These are phyloP conservation scores for Monsonia emarginata DNA, from an alignment of 441 rosid species.

Conservation along the genomic window DNA sequence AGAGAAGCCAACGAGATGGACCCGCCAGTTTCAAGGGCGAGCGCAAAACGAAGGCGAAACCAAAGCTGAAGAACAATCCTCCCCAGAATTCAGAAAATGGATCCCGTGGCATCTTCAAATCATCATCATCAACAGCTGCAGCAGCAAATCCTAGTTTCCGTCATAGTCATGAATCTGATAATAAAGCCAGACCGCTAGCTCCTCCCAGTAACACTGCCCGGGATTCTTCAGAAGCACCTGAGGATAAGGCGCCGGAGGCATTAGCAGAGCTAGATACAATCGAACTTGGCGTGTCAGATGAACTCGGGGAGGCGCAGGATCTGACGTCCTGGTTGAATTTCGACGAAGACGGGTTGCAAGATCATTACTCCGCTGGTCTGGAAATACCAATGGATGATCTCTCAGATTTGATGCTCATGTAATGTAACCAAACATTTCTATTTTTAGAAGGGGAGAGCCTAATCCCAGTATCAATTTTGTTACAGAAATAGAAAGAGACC, in stretches of 20 bases:
- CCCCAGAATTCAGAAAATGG: slow-evolving; percentile 33
- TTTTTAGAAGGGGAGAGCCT: slow-evolving; percentile 5
- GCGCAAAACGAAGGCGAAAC: slow-evolving; percentile 44
- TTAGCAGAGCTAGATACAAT: slow-evolving; percentile 35
- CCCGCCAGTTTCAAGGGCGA: slow-evolving; percentile 33
- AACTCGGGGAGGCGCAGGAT: slow-evolving; percentile 24
- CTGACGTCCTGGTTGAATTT: slow-evolving; percentile 34
- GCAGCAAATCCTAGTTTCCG: slow-evolving; percentile 20
- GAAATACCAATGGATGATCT: slow-evolving; percentile 51
- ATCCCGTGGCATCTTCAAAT: slow-evolving; percentile 19
- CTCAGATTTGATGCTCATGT: slow-evolving; percentile 29
- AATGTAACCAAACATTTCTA: slow-evolving; percentile 22
- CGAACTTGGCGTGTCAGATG: slow-evolving; percentile 27
- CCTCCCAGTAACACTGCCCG: slow-evolving; percentile 9
- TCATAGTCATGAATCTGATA: too few relatives aligned
- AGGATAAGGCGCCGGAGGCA: slow-evolving; percentile 24
- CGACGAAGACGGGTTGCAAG: slow-evolving; percentile 46
- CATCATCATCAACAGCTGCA: too few relatives aligned
- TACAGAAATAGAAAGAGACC: too few relatives aligned
- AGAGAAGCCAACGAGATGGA: slow-evolving; percentile 53
- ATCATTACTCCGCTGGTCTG: slow-evolving; percentile 33
- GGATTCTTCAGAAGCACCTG: slow-evolving; percentile 19
- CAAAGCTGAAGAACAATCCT: slow-evolving; percentile 41
- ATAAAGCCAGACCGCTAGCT: slow-evolving; percentile 16
- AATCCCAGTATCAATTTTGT: background rate